phyloP scores from a whole-genome alignment of 768 basidiomycete genomes.

The Lanmaoa pseudosensibilis region DNA sequence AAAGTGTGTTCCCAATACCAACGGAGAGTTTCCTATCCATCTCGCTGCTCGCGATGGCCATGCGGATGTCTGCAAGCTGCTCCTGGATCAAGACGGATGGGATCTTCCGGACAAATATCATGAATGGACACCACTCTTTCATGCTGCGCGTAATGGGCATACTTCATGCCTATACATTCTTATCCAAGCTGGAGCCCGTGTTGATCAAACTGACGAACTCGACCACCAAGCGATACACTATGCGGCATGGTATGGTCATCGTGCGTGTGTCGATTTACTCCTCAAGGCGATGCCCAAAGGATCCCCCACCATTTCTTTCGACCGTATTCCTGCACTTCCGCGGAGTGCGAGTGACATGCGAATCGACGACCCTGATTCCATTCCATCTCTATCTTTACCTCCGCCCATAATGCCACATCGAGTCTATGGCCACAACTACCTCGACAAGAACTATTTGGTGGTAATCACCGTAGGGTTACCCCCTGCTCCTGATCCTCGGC shows the following conservation, averaged over 20 bases:
- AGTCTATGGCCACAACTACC: constrained; percentile 94
- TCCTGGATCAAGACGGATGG: constrained; percentile 75
- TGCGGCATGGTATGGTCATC: constrained; percentile 94
- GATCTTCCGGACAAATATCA: constrained; percentile 94
- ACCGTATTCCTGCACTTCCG: constrained; percentile 22
- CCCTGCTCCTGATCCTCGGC: constrained; percentile 38
- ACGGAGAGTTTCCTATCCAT: constrained; percentile 97
- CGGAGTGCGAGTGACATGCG: constrained; percentile 34
- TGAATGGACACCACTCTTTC: constrained; percentile 97
- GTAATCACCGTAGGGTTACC: constrained; percentile 76
- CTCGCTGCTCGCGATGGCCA: constrained; percentile 94
- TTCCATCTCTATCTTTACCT: constrained; percentile 92
- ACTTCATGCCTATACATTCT: constrained; percentile 72
- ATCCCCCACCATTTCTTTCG: constrained; percentile 14
- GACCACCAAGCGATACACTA: constrained; percentile 87
- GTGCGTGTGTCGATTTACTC: constrained; percentile 62
- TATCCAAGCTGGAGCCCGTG: constrained; percentile 74
- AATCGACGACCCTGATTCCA: constrained; percentile 81
- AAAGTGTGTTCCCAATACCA: constrained; percentile 78
- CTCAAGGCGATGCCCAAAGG: constrained; percentile 39
- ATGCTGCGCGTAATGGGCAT: constrained; percentile 88
- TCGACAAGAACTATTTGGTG: constrained; percentile 83
- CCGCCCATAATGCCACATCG: constrained; percentile 98
- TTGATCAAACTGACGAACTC: constrained; percentile 79
- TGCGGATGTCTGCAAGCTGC: constrained; percentile 73